Conservation (phyloP, 1,284 basidiomycete species). For the Pascua guehoae region DNA sequence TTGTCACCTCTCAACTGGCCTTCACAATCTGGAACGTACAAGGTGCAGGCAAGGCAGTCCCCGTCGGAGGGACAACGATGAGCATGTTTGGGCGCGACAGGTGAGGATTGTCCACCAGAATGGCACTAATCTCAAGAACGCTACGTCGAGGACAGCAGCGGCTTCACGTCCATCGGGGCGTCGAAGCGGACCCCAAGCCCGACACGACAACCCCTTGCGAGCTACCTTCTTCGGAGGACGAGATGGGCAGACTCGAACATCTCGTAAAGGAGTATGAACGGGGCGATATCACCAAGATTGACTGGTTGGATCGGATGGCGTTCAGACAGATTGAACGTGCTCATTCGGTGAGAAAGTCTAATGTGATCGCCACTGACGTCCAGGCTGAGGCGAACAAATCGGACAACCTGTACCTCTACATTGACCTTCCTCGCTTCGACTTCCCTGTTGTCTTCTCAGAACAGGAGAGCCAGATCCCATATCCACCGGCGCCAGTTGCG, state of each 20-base stretch:
- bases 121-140: slow-evolving; percentile 57
- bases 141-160: slow-evolving; percentile 87
- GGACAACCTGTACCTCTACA: slow-evolving; percentile 84
- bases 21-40: slow-evolving; percentile 95
- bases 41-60: slow-evolving; percentile 66
- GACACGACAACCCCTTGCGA: slow-evolving; percentile 86
- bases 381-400: slow-evolving; percentile 84
- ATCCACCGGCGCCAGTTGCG: slow-evolving; percentile 43
- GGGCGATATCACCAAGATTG: slow-evolving; percentile 86
- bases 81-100: slow-evolving; percentile 86
- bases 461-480: slow-evolving; percentile 50
- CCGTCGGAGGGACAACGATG: slow-evolving; percentile 87
- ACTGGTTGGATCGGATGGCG: slow-evolving; percentile 91
- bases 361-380: background rate
- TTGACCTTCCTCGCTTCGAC: slow-evolving; percentile 95
- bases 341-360: slow-evolving; percentile 63
- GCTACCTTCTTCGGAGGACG: slow-evolving; percentile 61
- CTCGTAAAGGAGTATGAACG: slow-evolving; percentile 94
- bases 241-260: slow-evolving; percentile 93
- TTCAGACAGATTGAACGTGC: slow-evolving; percentile 92
- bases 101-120: slow-evolving; percentile 49
- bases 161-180: slow-evolving; percentile 73
- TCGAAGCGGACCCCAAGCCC: slow-evolving; percentile 77
- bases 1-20: slow-evolving; percentile 78
- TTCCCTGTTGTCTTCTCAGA: slow-evolving; percentile 97